Base-by-base conservation (phyloP, 345 rosid genomes). In the Microthlaspi erraticum region DNA sequence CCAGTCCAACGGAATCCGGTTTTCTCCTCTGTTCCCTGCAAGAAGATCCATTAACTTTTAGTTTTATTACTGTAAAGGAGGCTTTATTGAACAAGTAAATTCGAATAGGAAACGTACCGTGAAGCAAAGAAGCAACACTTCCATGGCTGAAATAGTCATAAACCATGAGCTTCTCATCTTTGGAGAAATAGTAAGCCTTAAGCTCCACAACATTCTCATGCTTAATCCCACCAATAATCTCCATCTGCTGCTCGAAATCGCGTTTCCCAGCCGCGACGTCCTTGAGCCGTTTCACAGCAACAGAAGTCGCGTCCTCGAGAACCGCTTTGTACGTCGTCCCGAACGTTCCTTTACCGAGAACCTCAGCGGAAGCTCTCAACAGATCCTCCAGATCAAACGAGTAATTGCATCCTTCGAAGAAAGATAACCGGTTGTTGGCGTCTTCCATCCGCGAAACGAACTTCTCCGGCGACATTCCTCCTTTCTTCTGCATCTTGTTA, bases 211-310 rank as follows among this genome's bases (percentile, higher is more conserved):
- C 92, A 32, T 94, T 91, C 45, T 87, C 86, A 5, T 94, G 99
- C 82, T 69, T 84, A 62, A 94, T 86, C 10, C 83, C 77, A 26
- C 97, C 98, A 63, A 94, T 86, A 52, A 88, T 46, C 66, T 94
- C 93, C 99, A 94, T 91, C 77, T 89, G 98, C 82, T 91, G 99
- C 83, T 94, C 98, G 9, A 89, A 94, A 69, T 89, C 98, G 5
- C 93, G 78, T 81, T 89, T 94, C 42, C 97, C 93, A 2, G 64
- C 93, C 3, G 86, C 85, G 50, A 94, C 99, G 23, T 94, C 98
- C 81, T 92, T 94, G 77, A 94, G 85, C 71, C 99, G 80, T 73
- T 94, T 94, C 68, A 91, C 98, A 66, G 93, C 97, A 31, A 94
- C 98, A 0, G 96, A 88, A 31, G 81, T 78, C 0, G 75, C 78